phyloP scores from a whole-genome alignment of 2,329 filamentous ascomycete species.

The Meredithiella fracta region DNA sequence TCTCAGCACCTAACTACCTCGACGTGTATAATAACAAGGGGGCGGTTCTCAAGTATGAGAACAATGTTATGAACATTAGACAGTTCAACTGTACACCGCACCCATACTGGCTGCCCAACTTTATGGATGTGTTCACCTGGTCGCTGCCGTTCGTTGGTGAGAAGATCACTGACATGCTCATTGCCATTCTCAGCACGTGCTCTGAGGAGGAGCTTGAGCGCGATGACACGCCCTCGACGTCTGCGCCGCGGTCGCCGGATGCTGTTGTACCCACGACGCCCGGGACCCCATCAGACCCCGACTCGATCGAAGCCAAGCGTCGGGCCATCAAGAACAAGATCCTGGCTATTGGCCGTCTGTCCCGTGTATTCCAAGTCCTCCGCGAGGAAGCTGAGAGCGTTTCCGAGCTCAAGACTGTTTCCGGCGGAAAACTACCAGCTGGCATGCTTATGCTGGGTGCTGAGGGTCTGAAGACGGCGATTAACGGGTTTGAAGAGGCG shows the following conservation, averaged over 20 bases:
- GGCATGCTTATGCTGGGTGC: slow-evolving; percentile 96
- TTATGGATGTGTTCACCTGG: slow-evolving; percentile 99
- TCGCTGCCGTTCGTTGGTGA: slow-evolving; percentile 96
- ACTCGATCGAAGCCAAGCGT: slow-evolving; percentile 84
- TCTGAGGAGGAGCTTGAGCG: slow-evolving; percentile 97
- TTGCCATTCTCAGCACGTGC: slow-evolving; percentile 93
- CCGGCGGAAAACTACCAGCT: slow-evolving; percentile 78
- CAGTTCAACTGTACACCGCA: slow-evolving; percentile 99
- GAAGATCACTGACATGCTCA: slow-evolving; percentile 99
- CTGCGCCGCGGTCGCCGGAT: slow-evolving; percentile 53
- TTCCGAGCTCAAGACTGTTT: slow-evolving; percentile 92
- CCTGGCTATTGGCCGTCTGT: slow-evolving; percentile 86
- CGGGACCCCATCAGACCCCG: slow-evolving; percentile 44
- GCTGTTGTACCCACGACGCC: slow-evolving; percentile 18
- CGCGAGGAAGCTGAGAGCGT: slow-evolving; percentile 95
- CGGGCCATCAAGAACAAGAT: slow-evolving; percentile 99
- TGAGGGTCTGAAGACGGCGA: slow-evolving; percentile 96
- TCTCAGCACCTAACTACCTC: slow-evolving; percentile 95
- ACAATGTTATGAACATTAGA: slow-evolving; percentile 99
- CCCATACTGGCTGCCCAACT: slow-evolving; percentile 98
- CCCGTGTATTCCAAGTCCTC: slow-evolving; percentile 93
- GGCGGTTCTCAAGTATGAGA: slow-evolving; percentile 96
- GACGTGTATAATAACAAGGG: slow-evolving; percentile 99
- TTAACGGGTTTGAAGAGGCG: slow-evolving; percentile 91
- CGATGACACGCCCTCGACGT: slow-evolving; percentile 54